These are phyloP conservation scores for Rhodotorula sp. DNA, from an alignment of 1,284 basidiomycete species.

Conservation along the genomic window DNA sequence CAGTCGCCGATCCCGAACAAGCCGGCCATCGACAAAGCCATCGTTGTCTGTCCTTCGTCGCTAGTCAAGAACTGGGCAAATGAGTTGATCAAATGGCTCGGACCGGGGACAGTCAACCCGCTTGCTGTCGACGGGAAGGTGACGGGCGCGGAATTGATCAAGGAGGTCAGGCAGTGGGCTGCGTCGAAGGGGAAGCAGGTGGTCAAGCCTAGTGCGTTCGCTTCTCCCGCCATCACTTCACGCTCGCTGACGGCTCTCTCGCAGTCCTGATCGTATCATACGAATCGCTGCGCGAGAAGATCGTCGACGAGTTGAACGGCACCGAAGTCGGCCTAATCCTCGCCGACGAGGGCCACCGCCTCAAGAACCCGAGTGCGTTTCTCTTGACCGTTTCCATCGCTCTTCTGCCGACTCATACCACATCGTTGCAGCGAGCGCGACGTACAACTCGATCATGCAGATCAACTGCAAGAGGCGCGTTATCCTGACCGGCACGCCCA, in stretches of 20 bases:
- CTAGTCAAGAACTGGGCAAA: slow-evolving; percentile 99
- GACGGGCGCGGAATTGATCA: slow-evolving; percentile 72
- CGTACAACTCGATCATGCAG: slow-evolving; percentile 79
- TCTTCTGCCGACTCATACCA: too few species aligned
- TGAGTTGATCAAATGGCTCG: slow-evolving; percentile 94
- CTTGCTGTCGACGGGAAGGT: slow-evolving; percentile 88
- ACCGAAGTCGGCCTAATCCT: slow-evolving; percentile 86
- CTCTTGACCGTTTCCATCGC: too few species aligned
- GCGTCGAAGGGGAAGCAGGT: slow-evolving; percentile 79
- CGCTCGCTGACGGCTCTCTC: not conserved
- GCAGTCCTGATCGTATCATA: slow-evolving; percentile 99
- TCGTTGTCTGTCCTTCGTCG: slow-evolving; percentile 96
- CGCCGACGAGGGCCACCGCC: slow-evolving; percentile 93
- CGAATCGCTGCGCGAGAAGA: slow-evolving; percentile 78
- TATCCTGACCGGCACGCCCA: slow-evolving; percentile 93
- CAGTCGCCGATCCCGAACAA: slow-evolving; percentile 87
- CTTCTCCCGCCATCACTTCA: not conserved
- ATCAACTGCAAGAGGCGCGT: slow-evolving; percentile 92
- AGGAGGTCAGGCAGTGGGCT: slow-evolving; percentile 80
- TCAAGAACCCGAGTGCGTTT: slow-evolving; percentile 86
- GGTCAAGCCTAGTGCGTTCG: slow-evolving; percentile 71
- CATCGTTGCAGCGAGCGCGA: slow-evolving; percentile 53
- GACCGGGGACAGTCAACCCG: slow-evolving; percentile 72
- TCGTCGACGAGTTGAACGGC: slow-evolving; percentile 69
- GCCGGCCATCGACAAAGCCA: slow-evolving; percentile 91